phyloP scores from a whole-genome alignment of 2,329 filamentous ascomycete species.

The Dactylellina drechsleri region DNA sequence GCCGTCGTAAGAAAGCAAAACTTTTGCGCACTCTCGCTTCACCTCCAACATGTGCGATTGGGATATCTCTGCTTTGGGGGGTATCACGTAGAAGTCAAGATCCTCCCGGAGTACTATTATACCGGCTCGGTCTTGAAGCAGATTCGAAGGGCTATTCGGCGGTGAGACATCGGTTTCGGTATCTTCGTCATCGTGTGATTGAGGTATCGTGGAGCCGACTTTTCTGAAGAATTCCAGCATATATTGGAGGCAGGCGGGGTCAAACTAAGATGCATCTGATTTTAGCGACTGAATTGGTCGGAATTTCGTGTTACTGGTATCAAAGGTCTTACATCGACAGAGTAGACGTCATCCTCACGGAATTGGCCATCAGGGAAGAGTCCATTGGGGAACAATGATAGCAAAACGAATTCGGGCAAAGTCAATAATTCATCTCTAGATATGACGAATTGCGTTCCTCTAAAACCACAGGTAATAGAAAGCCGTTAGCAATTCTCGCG shows the following conservation, averaged over 20 bases:
- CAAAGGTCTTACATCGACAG: constrained; percentile 84
- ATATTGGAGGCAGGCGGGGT: constrained; percentile 94
- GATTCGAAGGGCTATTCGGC: constrained; percentile 64
- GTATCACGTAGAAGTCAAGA: constrained; percentile 96
- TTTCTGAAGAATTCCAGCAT: constrained; percentile 99
- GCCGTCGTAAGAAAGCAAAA: constrained; percentile 86
- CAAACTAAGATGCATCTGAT: constrained; percentile 75
- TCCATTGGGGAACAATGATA: constrained; percentile 99
- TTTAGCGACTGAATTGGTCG: constrained; percentile 39
- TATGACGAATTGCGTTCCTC: constrained; percentile 90
- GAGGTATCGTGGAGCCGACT: constrained; percentile 94
- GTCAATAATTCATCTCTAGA: constrained; percentile 95
- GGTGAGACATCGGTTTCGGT: constrained; percentile 68
- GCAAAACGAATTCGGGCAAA: constrained; percentile 92
- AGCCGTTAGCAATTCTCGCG: constrained; percentile 56
- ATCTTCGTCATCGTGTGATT: constrained; percentile 69
- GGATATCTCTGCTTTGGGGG: constrained; percentile 82
- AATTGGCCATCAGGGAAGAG: constrained; percentile 95
- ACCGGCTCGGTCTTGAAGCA: constrained; percentile 86
- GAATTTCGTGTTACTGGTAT: constrained; percentile 6
- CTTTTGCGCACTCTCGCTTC: constrained; percentile 87
- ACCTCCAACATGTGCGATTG: constrained; percentile 94
- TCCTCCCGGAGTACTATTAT: constrained; percentile 98
- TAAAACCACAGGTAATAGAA: constrained; percentile 62
- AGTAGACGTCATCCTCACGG: constrained; percentile 91